Percentiles rank a stretch among this genome's conserved stretches.
Conservation (phyloP, 2,329 filamentous ascomycete species). For the Zymoseptoria passerinii region DNA sequence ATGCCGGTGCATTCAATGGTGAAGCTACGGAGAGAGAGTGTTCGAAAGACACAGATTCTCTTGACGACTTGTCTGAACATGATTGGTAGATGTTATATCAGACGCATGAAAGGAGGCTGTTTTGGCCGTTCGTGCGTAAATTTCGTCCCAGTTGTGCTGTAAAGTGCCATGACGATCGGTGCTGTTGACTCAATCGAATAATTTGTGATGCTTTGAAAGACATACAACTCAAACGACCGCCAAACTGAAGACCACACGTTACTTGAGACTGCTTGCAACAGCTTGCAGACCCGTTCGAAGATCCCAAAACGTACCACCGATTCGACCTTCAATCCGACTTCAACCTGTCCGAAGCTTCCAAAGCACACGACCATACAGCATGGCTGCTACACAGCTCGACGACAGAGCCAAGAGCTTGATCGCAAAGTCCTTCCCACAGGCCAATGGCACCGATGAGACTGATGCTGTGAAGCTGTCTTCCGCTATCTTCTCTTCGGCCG, state of each 20-base stretch:
- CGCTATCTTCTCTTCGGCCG: conserved; percentile 26
- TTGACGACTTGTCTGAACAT: too few relatives aligned
- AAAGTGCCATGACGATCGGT: background rate
- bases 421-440: conserved; percentile 28
- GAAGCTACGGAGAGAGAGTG: too few relatives aligned
- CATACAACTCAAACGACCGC: conserved; percentile 3
- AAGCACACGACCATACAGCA: conserved; percentile 13
- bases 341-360: background rate
- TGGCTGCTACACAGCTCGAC: conserved; percentile 27
- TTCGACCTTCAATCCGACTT: background rate
- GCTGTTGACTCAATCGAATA: background rate
- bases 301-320: background rate
- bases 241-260: conserved; percentile 22
- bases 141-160: background rate
- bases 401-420: conserved; percentile 27
- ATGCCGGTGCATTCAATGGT: too few relatives aligned
- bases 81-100: too few relatives aligned
- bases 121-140: background rate
- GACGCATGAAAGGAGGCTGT: too few relatives aligned
- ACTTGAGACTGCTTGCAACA: conserved; percentile 17
- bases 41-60: too few relatives aligned
- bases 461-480: conserved; percentile 30
- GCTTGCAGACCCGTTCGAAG: conserved; percentile 5
- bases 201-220: background rate
- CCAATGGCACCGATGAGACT: conserved; percentile 22